These are phyloP conservation scores for Phaffomyces thermotolerans DNA, from an alignment of 805 yeast genomes.

Conservation along the genomic window DNA sequence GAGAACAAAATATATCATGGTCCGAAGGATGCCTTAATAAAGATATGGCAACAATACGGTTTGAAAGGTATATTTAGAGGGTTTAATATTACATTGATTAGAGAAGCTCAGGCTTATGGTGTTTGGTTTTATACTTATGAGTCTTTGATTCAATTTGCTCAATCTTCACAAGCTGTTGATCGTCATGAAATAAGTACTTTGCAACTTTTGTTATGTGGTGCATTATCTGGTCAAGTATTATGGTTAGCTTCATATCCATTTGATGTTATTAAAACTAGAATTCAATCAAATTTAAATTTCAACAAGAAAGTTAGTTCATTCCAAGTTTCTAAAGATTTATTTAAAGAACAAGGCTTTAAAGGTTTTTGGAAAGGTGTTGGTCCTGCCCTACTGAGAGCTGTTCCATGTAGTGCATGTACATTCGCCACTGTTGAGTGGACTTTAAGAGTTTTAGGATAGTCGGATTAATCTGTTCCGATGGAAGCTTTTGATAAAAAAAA, in stretches of 20 bases:
- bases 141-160: constrained; percentile 57
- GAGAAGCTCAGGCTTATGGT: constrained; percentile 89
- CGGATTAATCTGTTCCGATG: not conserved
- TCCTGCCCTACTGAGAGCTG: constrained; percentile 53
- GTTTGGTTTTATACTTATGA: constrained; percentile 87
- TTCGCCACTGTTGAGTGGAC: constrained; percentile 72
- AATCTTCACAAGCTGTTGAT: constrained; percentile 26
- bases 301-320: constrained; percentile 35
- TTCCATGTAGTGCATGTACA: constrained; percentile 67
- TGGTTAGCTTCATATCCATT: constrained; percentile 85
- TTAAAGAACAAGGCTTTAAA: constrained; percentile 33
- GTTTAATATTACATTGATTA: constrained; percentile 65
- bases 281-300: constrained; percentile 58
- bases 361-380: constrained; percentile 61
- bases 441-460: constrained; percentile 32
- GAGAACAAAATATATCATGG: constrained; percentile 46
- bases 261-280: constrained; percentile 82
- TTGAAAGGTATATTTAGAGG: constrained; percentile 78
- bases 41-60: constrained; percentile 76
- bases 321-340: constrained; percentile 28
- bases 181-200: constrained; percentile 79
- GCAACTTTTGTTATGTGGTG: constrained; percentile 83
- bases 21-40: constrained; percentile 72
- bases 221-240: constrained; percentile 79
- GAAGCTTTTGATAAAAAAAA: too few species aligned